Evolutionary conservation across 2,329 filamentous ascomycete species (phyloP), one percentile per base, ranked within the genome.

Genomic region (Intubia oerlemansii): DNA sequence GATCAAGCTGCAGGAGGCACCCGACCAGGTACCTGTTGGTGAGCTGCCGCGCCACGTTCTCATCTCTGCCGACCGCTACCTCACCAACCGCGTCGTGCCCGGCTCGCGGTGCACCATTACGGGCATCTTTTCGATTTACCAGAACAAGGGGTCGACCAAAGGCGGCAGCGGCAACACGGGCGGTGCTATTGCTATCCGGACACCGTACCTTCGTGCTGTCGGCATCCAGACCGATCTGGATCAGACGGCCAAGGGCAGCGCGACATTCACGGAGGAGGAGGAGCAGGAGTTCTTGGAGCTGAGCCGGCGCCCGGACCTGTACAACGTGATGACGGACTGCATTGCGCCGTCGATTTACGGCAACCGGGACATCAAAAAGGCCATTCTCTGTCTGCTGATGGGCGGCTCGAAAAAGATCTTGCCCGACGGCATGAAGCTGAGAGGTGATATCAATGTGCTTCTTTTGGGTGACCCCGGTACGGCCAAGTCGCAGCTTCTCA

Each of bases 281-380:
- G 88, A 98, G 51, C 85, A 95, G 48, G 85, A 98, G 41, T 98
- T 95, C 36, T 50, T 73, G 28, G 84, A 95, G 45, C 66, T 98
- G 56, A 93, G 84, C 46, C 64, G 88, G 38, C 62, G 81, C 29
- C 79, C 82, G 7, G 84, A 95, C 45, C 64, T 98, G n/a, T 98
- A 95, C 51, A 75, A 76, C 19, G 60, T 80, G 21, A 85, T 98
- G 54, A 70, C 84, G 2, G 71, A 77, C 41, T 95, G 84, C 48
- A 92, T 98, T 40, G 88, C 88, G 5, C 88, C 88, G 0, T 93
- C 88, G 1, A 98, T 98, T 43, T 98, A 93, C 46, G 88, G 88
- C 29, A 98, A 93, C 45, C 54, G 66, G 22, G 80, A 95, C 45
- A 98, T 98, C 50, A 98, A 98, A 48, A 98, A 95, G 50, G 74